Evolutionary conservation across 2,329 filamentous ascomycete genomes (phyloP).

Genomic region (Pseudopithomyces chartarum): DNA sequence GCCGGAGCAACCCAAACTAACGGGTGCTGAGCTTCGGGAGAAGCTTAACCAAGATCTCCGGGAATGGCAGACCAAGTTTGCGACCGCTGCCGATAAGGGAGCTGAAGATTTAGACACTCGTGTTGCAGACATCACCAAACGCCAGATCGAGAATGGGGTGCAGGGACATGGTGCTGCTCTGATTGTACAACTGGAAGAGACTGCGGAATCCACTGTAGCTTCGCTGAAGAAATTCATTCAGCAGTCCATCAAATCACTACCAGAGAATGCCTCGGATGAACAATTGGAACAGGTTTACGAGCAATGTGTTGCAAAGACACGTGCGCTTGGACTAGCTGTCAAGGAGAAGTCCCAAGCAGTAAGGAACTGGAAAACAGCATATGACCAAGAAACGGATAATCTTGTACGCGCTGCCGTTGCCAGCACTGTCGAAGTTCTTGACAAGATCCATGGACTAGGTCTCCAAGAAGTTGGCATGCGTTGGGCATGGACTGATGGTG

Average conservation of each 20-base stretch:
- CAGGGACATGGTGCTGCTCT: conserved; percentile 68
- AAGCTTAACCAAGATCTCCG: conserved; percentile 77
- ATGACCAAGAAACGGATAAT: conserved; percentile 70
- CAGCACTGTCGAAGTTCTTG: conserved; percentile 80
- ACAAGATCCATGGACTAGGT: conserved; percentile 80
- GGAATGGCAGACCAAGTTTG: conserved; percentile 87
- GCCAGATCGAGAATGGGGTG: conserved; percentile 70
- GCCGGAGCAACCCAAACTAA: conserved; percentile 31
- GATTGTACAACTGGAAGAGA: conserved; percentile 70
- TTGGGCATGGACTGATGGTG: conserved; percentile 94
- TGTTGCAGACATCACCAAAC: conserved; percentile 72
- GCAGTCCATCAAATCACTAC: conserved; percentile 57
- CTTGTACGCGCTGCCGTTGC: conserved; percentile 75
- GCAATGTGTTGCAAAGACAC: conserved; percentile 61
- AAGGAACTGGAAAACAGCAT: conserved; percentile 75
- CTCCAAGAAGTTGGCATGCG: conserved; percentile 89
- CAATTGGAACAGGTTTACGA: conserved; percentile 59
- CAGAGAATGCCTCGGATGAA: conserved; percentile 61
- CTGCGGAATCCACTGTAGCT: conserved; percentile 66
- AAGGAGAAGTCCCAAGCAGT: conserved; percentile 78
- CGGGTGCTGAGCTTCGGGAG: conserved; percentile 54
- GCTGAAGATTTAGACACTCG: conserved; percentile 68
- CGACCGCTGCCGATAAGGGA: conserved; percentile 82
- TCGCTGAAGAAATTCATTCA: conserved; percentile 71
- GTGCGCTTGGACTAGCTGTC: conserved; percentile 71